Evolutionary conservation across 179 eudicot genomes (phyloP), one percentile per base, ranked within the genome.

Genomic region (Drosera spatulata): DNA sequence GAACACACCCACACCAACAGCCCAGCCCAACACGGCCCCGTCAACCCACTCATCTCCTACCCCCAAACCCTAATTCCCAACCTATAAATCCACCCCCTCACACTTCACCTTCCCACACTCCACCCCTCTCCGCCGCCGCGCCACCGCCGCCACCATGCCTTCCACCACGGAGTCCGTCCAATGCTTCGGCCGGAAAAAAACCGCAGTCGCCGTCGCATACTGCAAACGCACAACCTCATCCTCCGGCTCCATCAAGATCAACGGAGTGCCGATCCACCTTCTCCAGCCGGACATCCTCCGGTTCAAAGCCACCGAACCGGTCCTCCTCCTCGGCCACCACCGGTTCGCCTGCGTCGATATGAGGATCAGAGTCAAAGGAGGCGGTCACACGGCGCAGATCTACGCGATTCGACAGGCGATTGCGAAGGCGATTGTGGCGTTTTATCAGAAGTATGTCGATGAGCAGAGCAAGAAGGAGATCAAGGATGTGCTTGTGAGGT

Each of bases 381-480:
- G 66, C 1, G 66, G 66, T 9, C 13, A 63, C 58, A 63, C 22
- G 41, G 13, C 66, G 7, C 66, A 63, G 59, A 63, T 63, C 58
- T 63, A 63, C 50, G 66, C 66, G 5, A 55, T 63, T 22, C 66
- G 66, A 12, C 66, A 63, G 66, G 42, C 50, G 39, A 63, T 63
- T 41, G 66, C 66, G 2, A 63, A 63, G 50, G 66, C 66, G 2
- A 49, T 63, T 15, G 59, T 66, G n/a, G 71, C 75, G 2, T 72
- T 56, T 41, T 61, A 72, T 61, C 75, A 72, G 61, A 72, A 72
- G 70, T 72, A 22, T 33, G 75, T 72, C 2, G 71, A 72, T 7
- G 75, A 72, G 46, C 61, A 61, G 57, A 8, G 63, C 1, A 72
- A 72, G 75, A 72, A 72, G 58, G 75, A 66, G 71, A 72, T 72